These are phyloP conservation scores for Aspergillus arachidicola DNA, from an alignment of 2,329 filamentous ascomycete genomes.

Conservation along the genomic window DNA sequence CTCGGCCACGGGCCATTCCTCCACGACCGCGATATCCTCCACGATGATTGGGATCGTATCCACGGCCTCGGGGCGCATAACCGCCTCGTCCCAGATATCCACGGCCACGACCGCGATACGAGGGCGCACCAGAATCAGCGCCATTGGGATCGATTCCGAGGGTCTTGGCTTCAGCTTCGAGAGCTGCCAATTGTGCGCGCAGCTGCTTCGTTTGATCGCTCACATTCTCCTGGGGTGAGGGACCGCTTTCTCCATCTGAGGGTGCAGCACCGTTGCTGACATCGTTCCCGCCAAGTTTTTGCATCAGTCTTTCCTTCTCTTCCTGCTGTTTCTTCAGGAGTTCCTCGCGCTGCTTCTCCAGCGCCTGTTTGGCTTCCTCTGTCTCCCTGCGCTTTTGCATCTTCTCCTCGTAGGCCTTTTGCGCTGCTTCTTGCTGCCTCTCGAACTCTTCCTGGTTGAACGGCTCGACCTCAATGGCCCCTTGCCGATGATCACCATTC, in stretches of 20 bases:
- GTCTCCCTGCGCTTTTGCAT: constrained; percentile 55
- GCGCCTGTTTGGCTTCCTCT: constrained; percentile 52
- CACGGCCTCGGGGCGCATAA: constrained; percentile 43
- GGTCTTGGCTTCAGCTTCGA: constrained; percentile 58
- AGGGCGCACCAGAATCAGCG: constrained; percentile 32
- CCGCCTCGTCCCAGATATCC: constrained; percentile 43
- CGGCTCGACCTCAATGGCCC: constrained; percentile 24
- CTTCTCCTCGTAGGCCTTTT: constrained; percentile 59
- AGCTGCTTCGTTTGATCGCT: constrained; percentile 55
- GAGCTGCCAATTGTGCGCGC: constrained; percentile 56
- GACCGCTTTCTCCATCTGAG: constrained; percentile 27
- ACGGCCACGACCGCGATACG: constrained; percentile 42
- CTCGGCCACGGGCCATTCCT: constrained; percentile 41
- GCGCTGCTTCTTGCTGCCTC: constrained; percentile 58
- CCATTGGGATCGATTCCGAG: constrained; percentile 53
- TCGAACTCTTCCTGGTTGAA: constrained; percentile 58
- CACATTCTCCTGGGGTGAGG: constrained; percentile 37
- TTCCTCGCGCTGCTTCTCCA: constrained; percentile 56
- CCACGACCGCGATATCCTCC: constrained; percentile 48
- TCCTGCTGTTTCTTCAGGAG: constrained; percentile 58
- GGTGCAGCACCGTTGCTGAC: constrained; percentile 31
- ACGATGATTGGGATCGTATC: constrained; percentile 42
- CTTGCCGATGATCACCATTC: constrained; percentile 29
- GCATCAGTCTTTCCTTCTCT: constrained; percentile 54
- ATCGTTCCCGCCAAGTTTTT: constrained; percentile 49